Base-by-base conservation (phyloP, 2,329 filamentous ascomycete genomes). In the Sarocladium strictum region DNA sequence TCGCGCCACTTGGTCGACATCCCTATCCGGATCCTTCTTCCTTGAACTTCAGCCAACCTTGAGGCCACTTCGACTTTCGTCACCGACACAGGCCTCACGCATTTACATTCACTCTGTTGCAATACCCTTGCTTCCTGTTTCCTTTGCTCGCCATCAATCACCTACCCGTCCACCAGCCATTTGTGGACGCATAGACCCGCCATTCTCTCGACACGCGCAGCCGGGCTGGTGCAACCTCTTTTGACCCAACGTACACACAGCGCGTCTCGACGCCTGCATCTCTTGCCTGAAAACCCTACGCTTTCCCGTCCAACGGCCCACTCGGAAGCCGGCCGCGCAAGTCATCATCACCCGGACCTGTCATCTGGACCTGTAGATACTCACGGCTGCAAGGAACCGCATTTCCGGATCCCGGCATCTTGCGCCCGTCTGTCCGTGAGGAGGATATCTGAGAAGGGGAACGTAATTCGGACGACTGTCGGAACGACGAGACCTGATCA, bases 171-270 rank as follows among this genome's bases (percentile, higher is more conserved):
- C 47, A 23, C 3, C n/a, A 33, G 23, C 27, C n/a, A 21, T 29
- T 23, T 14, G n/a, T 21, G 27, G 29, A 51, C 29, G 29, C 47
- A 51, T 33, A 15, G 21, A 33, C 17, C 47, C 47, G 27, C 21
- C 27, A 32, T 23, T 32, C 29, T 51, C 47, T 35, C 29, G n/a
- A 33, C 26, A 29, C 47, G 47, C 47, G 47, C 47, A 51, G 47
- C 47, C 47, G 47, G 47, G n/a, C 29, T 32, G 26, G 47, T 51
- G 47, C 47, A 7, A 51, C 47, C 27, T 33, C 47, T 51, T 11
- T 35, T 35, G 6, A 43, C 5, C 21, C 40, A 43, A 21, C 40
- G 40, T 43, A 43, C 40, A 43, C n/a, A 21, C 40, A 17, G 29
- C 43, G 19, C 17, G n/a, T 19, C 26, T 49, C 24, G 43, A 49